Conservation (phyloP, 2,329 filamentous ascomycete species). For the Amesomyces nigricolor region DNA sequence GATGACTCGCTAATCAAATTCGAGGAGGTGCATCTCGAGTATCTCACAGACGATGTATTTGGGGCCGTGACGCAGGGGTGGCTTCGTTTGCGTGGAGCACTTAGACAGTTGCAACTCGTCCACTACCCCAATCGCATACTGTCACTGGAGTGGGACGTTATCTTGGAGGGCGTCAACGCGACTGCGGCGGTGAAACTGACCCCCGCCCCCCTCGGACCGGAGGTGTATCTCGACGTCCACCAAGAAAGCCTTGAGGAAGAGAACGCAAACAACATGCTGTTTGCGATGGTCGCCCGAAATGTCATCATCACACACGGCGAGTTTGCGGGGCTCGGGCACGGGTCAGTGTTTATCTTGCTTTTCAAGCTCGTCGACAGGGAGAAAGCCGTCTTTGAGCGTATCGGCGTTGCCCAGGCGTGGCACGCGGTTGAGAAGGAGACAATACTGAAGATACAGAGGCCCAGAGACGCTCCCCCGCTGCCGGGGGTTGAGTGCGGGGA, state of each 20-base stretch:
- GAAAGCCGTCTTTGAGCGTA: neutral
- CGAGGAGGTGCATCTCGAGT: neutral
- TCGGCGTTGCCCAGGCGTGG: neutral
- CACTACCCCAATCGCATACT: no score
- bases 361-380: neutral
- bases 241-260: neutral
- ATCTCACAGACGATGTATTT: neutral
- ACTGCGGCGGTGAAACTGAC: no score
- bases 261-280: neutral
- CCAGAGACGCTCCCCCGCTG: neutral
- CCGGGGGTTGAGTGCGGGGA: neutral
- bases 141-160: conserved; percentile 1
- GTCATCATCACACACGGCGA: neutral
- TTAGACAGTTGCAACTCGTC: conserved; percentile 3
- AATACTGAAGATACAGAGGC: neutral
- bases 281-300: neutral
- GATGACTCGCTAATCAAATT: neutral
- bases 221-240: neutral
- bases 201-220: no score
- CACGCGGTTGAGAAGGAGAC: neutral
- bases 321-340: neutral
- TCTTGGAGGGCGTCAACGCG: conserved; percentile 1
- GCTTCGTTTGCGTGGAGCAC: neutral
- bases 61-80: conserved; percentile 2
- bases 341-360: neutral